These are phyloP conservation scores for Lentinus tigrinus DNA, from an alignment of 768 basidiomycete species.

Conservation along the genomic window DNA sequence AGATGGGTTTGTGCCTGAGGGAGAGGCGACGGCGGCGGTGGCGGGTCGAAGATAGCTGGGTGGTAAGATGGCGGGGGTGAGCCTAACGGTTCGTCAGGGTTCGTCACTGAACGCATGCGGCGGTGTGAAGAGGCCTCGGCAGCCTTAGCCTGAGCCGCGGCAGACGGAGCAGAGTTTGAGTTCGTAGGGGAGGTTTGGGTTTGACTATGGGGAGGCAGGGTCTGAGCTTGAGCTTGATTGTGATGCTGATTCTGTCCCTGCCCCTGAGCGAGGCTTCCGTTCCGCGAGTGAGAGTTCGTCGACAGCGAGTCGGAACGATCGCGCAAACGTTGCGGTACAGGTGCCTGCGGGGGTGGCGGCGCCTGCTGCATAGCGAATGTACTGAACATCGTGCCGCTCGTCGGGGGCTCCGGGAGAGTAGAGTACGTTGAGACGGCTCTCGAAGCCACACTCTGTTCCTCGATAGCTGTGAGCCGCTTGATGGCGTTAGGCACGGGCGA, in stretches of 20 bases:
- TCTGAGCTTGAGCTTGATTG: neutral
- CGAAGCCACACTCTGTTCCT: conserved; percentile 12
- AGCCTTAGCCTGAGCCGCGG: conserved; percentile 9
- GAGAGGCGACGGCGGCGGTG: neutral
- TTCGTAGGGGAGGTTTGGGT: neutral
- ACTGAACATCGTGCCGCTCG: conserved; percentile 10
- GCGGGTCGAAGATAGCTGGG: conserved; percentile 5
- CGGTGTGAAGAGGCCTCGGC: conserved; percentile 10
- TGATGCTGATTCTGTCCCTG: neutral
- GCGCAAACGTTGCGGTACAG: neutral
- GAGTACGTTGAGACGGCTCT: conserved; percentile 10
- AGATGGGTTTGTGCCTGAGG: neutral
- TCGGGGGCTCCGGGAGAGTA: conserved; percentile 14
- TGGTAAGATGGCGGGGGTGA: conserved; percentile 16
- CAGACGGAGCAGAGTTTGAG: neutral
- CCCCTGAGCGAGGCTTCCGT: conserved; percentile 1
- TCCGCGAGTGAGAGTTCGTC: neutral
- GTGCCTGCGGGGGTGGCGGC: neutral
- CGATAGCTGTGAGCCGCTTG: conserved; percentile 15
- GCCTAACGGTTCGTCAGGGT: conserved; percentile 14
- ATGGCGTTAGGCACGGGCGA: neutral
- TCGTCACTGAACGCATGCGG: conserved; percentile 15
- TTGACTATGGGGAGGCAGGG: neutral
- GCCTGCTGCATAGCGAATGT: conserved; percentile 8
- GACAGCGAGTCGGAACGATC: conserved; percentile 6